phyloP scores from a whole-genome alignment of 176 grass and related monocot species.

The Aegilops tauschii region DNA sequence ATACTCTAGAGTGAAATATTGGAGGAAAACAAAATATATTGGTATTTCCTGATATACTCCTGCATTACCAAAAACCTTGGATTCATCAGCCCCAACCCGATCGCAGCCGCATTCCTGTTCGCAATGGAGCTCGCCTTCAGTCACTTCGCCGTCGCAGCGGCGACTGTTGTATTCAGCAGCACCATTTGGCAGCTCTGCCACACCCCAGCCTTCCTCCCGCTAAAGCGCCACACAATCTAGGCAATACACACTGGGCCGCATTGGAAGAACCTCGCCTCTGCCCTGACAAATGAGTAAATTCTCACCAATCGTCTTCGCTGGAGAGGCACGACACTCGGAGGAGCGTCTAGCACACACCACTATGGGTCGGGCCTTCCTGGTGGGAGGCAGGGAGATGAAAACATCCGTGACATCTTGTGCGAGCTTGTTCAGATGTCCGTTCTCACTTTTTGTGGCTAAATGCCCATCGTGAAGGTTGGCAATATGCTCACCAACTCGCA shows the following conservation, averaged over 20 bases:
- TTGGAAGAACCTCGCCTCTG: conserved; percentile 21
- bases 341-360: conserved; percentile 52
- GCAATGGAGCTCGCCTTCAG: conserved; percentile 35
- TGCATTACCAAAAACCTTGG: background rate
- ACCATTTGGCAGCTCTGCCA: background rate
- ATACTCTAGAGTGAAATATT: background rate
- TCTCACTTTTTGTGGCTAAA: conserved; percentile 63
- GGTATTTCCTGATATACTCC: background rate
- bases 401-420: conserved; percentile 58
- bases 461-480: conserved; percentile 75
- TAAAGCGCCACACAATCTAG: conserved; percentile 29
- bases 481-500: conserved; percentile 69
- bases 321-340: conserved; percentile 63
- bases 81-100: background rate
- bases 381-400: conserved; percentile 51
- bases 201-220: conserved; percentile 12
- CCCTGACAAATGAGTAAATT: background rate
- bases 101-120: background rate
- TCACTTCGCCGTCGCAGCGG: background rate
- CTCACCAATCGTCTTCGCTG: conserved; percentile 37
- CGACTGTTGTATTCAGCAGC: background rate
- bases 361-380: too few species aligned
- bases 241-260: conserved; percentile 54
- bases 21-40: background rate
- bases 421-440: conserved; percentile 72